A percentile compares a stretch with the other conserved stretches of the same genome.
Conservation (phyloP, 2,329 filamentous ascomycete genomes). For the Tricladium varicosporioides region DNA sequence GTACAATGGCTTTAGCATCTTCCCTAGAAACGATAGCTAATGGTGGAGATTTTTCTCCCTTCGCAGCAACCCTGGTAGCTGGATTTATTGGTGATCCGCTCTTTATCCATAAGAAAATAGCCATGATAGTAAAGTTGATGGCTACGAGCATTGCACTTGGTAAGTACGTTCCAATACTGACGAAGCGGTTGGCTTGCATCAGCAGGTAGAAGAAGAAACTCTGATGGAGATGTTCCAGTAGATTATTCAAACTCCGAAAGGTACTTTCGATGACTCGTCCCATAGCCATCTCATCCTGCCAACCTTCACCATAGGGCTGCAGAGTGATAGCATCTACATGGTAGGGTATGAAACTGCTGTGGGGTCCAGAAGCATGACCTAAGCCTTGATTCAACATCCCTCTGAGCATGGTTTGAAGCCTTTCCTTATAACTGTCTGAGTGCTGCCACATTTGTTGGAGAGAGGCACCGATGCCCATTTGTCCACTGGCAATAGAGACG, state of each 20-base stretch:
- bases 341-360: conserved; percentile 96
- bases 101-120: conserved; percentile 89
- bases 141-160: conserved; percentile 97
- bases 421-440: conserved; percentile 72
- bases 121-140: conserved; percentile 92
- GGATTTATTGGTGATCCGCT: conserved; percentile 55
- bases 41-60: conserved; percentile 34
- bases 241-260: conserved; percentile 91
- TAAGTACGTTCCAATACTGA: conserved; percentile 96
- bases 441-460: conserved; percentile 85
- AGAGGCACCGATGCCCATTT: conserved; percentile 84
- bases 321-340: conserved; percentile 95
- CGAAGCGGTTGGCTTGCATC: conserved; percentile 87
- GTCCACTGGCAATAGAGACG: conserved; percentile 79
- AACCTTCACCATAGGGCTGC: conserved; percentile 84
- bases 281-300: conserved; percentile 97
- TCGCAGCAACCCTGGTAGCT: conserved; percentile 14
- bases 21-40: conserved; percentile 25
- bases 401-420: conserved; percentile 82
- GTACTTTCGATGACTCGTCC: conserved; percentile 86
- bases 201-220: conserved; percentile 99
- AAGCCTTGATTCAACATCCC: conserved; percentile 92
- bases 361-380: conserved; percentile 84
- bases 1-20: conserved; percentile 23
- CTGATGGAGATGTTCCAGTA: conserved; percentile 95